phyloP scores from a whole-genome alignment of 345 rosid species.

The Corymbia maculata region DNA sequence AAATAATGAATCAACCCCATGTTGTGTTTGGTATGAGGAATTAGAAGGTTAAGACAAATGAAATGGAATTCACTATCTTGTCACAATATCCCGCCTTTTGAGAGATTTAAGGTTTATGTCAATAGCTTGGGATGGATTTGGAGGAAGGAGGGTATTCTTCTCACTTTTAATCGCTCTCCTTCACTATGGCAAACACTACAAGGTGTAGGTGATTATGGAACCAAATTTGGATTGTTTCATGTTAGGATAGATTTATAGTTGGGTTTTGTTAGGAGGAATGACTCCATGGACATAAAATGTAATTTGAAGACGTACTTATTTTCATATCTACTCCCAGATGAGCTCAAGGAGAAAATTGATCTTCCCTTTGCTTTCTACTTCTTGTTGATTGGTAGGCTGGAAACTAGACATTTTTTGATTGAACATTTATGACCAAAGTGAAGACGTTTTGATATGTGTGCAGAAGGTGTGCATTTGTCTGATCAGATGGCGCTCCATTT shows the following conservation, averaged over 20 bases:
- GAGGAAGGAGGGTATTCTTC: not conserved
- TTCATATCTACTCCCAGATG: not conserved
- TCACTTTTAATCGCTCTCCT: not conserved
- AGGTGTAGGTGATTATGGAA: not conserved
- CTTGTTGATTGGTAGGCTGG: not conserved
- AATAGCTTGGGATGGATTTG: not conserved
- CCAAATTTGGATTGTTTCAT: not conserved
- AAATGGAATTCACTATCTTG: not conserved
- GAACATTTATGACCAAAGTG: not conserved
- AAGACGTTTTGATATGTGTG: not conserved
- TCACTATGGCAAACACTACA: not conserved
- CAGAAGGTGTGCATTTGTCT: not conserved
- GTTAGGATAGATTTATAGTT: not conserved
- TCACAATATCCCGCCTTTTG: not conserved
- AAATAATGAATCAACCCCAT: not conserved
- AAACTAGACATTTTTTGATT: not conserved
- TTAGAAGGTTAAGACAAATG: not conserved
- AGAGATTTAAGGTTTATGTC: not conserved
- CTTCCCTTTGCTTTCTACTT: not conserved
- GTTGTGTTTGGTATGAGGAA: not conserved
- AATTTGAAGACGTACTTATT: not conserved
- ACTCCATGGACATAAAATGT: not conserved
- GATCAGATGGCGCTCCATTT: not conserved
- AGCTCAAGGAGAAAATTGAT: not conserved
- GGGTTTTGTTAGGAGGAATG: not conserved